Conservation (phyloP, 1,139 yeast species). For the Protomyces pachydermus region DNA sequence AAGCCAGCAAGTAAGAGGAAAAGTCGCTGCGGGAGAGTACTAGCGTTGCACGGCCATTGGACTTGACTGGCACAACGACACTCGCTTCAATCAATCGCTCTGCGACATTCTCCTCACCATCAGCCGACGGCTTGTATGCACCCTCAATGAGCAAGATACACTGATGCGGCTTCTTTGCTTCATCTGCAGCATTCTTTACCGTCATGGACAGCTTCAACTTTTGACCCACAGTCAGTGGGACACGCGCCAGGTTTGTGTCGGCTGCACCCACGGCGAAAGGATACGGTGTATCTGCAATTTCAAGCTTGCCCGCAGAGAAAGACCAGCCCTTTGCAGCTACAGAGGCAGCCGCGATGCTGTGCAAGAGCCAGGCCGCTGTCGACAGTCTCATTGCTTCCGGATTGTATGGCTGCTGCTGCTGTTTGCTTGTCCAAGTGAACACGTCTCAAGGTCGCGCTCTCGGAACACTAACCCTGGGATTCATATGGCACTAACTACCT, state of each 20-base stretch:
- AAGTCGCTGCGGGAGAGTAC: constrained; percentile 6
- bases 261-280: background rate
- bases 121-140: background rate
- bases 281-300: constrained; percentile 8
- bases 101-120: background rate
- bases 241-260: background rate
- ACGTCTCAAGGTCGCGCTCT: too few relatives aligned
- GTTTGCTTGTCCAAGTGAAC: too few relatives aligned
- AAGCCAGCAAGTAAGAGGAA: background rate
- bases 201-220: constrained; percentile 10
- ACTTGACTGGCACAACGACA: constrained; percentile 18
- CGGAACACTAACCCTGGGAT: background rate
- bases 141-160: constrained; percentile 20
- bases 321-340: constrained; percentile 6
- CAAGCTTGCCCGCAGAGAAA: constrained; percentile 16
- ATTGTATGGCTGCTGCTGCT: too few relatives aligned
- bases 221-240: background rate
- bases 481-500: background rate
- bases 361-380: background rate
- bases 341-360: constrained; percentile 1
- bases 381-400: background rate
- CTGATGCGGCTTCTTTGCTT: constrained; percentile 22
- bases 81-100: constrained; percentile 6
- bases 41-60: constrained; percentile 13
- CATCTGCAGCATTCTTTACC: constrained; percentile 5